Evolutionary conservation across 2,329 filamentous ascomycete genomes (phyloP).

Genomic region (Elsinoe batatas): DNA sequence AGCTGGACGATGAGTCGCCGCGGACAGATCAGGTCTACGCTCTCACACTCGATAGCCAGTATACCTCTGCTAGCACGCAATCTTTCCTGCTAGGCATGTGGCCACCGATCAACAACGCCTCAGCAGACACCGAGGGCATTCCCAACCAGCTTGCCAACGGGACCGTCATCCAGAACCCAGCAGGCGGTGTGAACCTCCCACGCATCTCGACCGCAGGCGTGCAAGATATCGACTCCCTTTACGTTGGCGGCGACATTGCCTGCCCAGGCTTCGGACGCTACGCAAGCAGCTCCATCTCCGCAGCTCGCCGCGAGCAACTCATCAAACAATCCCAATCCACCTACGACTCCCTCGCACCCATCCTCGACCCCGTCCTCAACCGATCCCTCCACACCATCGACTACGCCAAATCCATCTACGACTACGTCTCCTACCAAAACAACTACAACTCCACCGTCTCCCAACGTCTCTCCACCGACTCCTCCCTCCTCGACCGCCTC

Average conservation of each 20-base stretch:
- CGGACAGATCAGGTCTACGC: conserved; percentile 36
- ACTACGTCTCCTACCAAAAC: conserved; percentile 47
- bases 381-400: conserved; percentile 36
- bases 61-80: conserved; percentile 44
- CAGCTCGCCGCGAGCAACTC: conserved; percentile 33
- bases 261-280: conserved; percentile 26
- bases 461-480: conserved; percentile 20
- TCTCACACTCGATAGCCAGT: conserved; percentile 38
- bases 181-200: conserved; percentile 50
- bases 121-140: conserved; percentile 22
- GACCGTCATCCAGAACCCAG: conserved; percentile 33
- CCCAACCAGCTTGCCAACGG: conserved; percentile 30
- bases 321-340: conserved; percentile 30
- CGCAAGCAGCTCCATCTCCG: conserved; percentile 34
- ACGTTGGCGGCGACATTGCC: conserved; percentile 34
- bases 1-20: conserved; percentile 15
- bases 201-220: conserved; percentile 35
- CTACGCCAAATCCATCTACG: conserved; percentile 45
- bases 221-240: conserved; percentile 42
- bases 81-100: conserved; percentile 55
- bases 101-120: conserved; percentile 36
- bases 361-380: conserved; percentile 35
- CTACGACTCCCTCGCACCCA: conserved; percentile 38
- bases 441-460: conserved; percentile 41
- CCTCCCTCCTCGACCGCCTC: conserved; percentile 23